phyloP scores from a whole-genome alignment of 345 rosid genomes.

The Eucalyptus marginata region DNA sequence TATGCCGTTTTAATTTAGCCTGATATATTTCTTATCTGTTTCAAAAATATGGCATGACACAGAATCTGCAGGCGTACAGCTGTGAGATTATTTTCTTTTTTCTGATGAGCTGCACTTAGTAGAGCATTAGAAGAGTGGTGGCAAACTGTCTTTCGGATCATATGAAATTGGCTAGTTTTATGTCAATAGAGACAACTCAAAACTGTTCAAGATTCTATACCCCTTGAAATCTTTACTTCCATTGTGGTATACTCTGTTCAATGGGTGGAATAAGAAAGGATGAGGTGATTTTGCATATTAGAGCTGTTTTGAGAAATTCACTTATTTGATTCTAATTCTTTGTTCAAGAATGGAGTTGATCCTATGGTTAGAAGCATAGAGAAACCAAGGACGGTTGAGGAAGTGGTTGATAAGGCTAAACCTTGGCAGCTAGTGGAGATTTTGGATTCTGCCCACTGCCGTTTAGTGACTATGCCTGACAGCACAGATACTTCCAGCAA shows the following conservation, averaged over 20 bases:
- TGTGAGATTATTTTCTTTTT: not conserved
- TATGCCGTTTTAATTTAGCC: not conserved
- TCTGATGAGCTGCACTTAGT: not conserved
- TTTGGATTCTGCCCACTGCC: slow-evolving; percentile 53
- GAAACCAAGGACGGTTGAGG: slow-evolving; percentile 67
- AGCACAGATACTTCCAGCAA: slow-evolving; percentile 67
- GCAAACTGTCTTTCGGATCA: not conserved
- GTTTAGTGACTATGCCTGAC: slow-evolving; percentile 64
- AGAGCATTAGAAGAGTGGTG: not conserved
- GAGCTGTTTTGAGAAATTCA: not conserved
- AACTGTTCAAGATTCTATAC: not conserved
- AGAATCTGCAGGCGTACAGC: not conserved
- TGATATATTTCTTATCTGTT: not conserved
- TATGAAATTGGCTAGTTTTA: not conserved
- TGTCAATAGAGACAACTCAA: not conserved
- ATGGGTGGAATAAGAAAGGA: not conserved
- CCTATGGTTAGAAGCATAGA: slow-evolving; percentile 65
- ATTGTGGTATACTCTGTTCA: not conserved
- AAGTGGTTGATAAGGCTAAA: slow-evolving; percentile 53
- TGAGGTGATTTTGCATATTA: not conserved
- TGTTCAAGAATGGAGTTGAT: slow-evolving; percentile 75
- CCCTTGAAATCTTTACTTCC: not conserved
- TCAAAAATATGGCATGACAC: not conserved
- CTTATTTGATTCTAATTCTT: not conserved
- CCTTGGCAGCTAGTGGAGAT: slow-evolving; percentile 80